phyloP scores from a whole-genome alignment of 1,139 yeast species.

The Wickerhamomyces sp. region DNA sequence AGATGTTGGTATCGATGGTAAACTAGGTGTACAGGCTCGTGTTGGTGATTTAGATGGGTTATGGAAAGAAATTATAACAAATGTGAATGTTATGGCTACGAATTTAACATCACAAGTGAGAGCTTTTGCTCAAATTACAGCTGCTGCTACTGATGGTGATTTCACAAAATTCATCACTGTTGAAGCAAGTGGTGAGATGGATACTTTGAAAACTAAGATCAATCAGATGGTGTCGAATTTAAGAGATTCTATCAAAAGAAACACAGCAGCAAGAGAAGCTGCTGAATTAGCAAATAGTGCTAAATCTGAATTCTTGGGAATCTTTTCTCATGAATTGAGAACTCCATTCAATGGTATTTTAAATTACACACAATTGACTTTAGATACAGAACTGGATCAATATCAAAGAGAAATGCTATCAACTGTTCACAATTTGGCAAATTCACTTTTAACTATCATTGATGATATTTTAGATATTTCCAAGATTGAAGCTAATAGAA shows the following conservation, averaged over 20 bases:
- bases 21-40: conserved; percentile 87
- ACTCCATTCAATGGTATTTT: conserved; percentile 92
- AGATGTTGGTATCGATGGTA: conserved; percentile 92
- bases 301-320: conserved; percentile 87
- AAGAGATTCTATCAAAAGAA: conserved; percentile 84
- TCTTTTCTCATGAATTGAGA: conserved; percentile 88
- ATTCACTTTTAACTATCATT: conserved; percentile 77
- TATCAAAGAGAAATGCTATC: conserved; percentile 89
- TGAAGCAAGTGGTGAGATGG: conserved; percentile 93
- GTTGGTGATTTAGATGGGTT: conserved; percentile 87
- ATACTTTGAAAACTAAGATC: conserved; percentile 82
- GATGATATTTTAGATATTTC: conserved; percentile 90
- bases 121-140: conserved; percentile 90
- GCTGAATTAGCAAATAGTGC: conserved; percentile 88
- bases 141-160: conserved; percentile 92
- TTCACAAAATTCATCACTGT: conserved; percentile 86
- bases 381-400: conserved; percentile 83
- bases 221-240: conserved; percentile 88
- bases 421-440: conserved; percentile 82
- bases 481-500: conserved; percentile 87
- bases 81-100: conserved; percentile 90
- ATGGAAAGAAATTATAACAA: conserved; percentile 91
- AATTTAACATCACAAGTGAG: conserved; percentile 88
- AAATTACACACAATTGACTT: conserved; percentile 86
- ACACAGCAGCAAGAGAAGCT: conserved; percentile 90